These are phyloP conservation scores for Talaromyces sp. DNA, from an alignment of 2,329 filamentous ascomycete genomes.

Conservation along the genomic window DNA sequence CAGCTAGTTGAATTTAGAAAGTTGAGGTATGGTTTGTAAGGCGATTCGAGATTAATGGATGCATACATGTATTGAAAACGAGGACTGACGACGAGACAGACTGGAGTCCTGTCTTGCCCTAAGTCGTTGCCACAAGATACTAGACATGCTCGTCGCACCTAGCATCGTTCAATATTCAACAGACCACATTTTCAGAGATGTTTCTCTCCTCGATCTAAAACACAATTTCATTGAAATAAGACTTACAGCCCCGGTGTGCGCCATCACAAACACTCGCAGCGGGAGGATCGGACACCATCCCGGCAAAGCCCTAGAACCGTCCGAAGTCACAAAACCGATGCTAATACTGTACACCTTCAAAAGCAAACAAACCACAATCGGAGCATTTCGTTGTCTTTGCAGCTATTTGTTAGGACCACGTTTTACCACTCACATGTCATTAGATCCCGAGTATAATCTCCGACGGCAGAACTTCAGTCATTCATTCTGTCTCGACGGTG, in stretches of 20 bases:
- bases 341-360: background rate
- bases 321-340: background rate
- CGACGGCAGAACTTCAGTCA: background rate
- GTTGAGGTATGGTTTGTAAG: background rate
- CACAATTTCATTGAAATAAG: background rate
- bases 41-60: too few relatives aligned
- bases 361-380: background rate
- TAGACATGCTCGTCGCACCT: too few relatives aligned
- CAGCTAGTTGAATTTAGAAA: background rate
- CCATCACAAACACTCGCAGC: background rate
- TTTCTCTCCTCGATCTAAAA: background rate
- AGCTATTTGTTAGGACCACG: too few relatives aligned
- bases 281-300: background rate
- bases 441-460: background rate
- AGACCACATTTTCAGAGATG: background rate
- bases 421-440: background rate
- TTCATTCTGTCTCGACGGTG: background rate
- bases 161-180: background rate
- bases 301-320: background rate
- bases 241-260: background rate
- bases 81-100: too few relatives aligned
- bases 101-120: too few relatives aligned
- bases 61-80: too few relatives aligned
- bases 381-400: background rate
- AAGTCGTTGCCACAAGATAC: too few relatives aligned